Evolutionary conservation across 2,329 filamentous ascomycete species (phyloP).

Genomic region (Lasiodiplodia sp.): DNA sequence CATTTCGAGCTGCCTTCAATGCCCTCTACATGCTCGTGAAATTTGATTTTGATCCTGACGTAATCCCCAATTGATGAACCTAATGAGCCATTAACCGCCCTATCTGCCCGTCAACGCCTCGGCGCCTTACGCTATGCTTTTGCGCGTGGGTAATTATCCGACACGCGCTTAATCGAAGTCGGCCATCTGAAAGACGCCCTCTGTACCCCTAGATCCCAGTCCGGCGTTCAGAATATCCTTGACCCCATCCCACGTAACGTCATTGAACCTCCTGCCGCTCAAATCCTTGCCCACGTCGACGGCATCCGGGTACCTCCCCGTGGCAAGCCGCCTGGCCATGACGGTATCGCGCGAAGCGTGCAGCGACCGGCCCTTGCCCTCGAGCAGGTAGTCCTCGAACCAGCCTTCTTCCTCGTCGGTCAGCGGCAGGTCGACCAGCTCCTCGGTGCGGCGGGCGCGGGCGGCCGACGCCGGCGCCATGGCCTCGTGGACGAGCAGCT

Average conservation of each 20-base stretch:
- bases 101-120: conserved; percentile 7
- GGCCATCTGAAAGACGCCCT: conserved; percentile 7
- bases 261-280: conserved; percentile 56
- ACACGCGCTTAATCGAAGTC: background rate
- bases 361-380: conserved; percentile 69
- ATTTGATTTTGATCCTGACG: background rate
- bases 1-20: background rate
- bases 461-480: conserved; percentile 33
- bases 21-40: background rate
- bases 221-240: conserved; percentile 46
- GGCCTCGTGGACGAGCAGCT: conserved; percentile 63
- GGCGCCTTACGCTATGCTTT: conserved; percentile 24
- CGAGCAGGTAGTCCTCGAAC: conserved; percentile 73
- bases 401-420: conserved; percentile 73
- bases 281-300: conserved; percentile 40
- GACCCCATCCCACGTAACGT: conserved; percentile 59
- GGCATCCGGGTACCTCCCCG: conserved; percentile 64
- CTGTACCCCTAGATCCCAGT: conserved; percentile 41
- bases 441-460: conserved; percentile 65
- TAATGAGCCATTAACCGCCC: background rate
- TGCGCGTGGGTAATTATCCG: background rate
- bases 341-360: conserved; percentile 75
- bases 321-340: conserved; percentile 75
- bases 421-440: conserved; percentile 78
- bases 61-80: background rate